phyloP scores from a whole-genome alignment of 257 asterid species.

The Datura wrightii region DNA sequence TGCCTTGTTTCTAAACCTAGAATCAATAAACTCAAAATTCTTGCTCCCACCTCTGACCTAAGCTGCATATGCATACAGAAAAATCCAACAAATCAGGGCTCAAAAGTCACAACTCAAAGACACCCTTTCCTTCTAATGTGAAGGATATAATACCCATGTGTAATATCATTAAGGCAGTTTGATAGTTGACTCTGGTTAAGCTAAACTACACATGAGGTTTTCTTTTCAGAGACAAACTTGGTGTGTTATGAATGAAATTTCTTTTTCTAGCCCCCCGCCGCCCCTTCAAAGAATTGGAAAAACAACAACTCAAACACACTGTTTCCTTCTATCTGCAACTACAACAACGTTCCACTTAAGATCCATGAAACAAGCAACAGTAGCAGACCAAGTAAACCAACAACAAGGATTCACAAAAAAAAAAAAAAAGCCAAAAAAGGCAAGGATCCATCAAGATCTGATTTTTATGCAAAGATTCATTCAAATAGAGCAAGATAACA shows the following conservation, averaged over 20 bases:
- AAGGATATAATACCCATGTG: too few species aligned
- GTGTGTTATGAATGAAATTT: not conserved
- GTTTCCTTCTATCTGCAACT: not conserved
- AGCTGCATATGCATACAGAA: not conserved
- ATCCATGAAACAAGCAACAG: conserved; percentile 1
- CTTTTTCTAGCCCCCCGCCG: too few species aligned
- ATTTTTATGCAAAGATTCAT: not conserved
- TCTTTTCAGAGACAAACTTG: not conserved
- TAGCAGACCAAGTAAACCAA: not conserved
- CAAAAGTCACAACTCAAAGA: not conserved
- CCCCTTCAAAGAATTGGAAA: too few species aligned
- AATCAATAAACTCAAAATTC: too few species aligned
- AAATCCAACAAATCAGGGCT: not conserved
- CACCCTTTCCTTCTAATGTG: not conserved
- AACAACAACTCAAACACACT: not conserved
- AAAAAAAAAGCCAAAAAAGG: not conserved
- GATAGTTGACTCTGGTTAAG: not conserved
- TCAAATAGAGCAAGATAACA: not conserved
- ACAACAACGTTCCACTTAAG: not conserved
- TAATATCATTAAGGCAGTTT: not conserved
- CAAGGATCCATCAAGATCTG: not conserved
- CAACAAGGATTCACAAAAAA: not conserved
- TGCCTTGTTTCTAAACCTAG: too few species aligned
- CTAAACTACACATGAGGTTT: not conserved
- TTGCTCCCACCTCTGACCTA: not conserved